phyloP scores from a whole-genome alignment of 331 rosid genomes.

The Stylosanthes scabra region DNA sequence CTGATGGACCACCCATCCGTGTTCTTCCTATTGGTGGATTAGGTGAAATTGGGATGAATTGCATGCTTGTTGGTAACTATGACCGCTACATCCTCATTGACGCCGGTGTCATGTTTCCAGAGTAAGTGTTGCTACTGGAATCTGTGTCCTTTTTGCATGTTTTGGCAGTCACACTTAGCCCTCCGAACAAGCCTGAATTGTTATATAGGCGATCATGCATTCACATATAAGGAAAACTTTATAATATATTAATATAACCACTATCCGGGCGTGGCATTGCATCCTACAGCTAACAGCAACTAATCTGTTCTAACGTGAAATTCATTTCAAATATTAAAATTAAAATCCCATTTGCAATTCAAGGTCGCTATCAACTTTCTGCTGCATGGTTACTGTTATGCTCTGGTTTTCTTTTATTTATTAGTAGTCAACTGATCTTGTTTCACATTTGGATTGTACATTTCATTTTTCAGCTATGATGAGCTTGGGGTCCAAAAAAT shows the following conservation, averaged over 20 bases:
- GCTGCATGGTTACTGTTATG: constrained; percentile 21
- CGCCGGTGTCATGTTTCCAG: constrained; percentile 97
- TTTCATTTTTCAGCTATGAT: constrained; percentile 87
- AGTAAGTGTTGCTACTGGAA: constrained; percentile 50
- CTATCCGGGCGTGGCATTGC: background rate
- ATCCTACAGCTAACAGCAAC: background rate
- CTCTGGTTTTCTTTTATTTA: constrained; percentile 26
- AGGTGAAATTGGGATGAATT: constrained; percentile 96
- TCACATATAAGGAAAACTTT: background rate
- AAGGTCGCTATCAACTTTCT: constrained; percentile 10
- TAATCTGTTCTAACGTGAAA: constrained; percentile 15
- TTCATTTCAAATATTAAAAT: constrained; percentile 10
- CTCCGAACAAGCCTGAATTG: constrained; percentile 3
- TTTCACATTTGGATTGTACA: constrained; percentile 20
- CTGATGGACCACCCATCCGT: constrained; percentile 89
- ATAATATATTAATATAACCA: constrained; percentile 27
- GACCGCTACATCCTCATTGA: constrained; percentile 90
- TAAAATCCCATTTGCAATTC: constrained; percentile 1
- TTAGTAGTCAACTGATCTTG: constrained; percentile 33
- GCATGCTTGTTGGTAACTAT: constrained; percentile 92
- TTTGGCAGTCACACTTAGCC: background rate
- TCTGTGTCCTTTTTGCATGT: background rate
- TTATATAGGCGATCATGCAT: constrained; percentile 13
- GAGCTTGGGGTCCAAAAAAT: constrained; percentile 98
- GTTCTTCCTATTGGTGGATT: constrained; percentile 91